Conservation (phyloP, 163 green algal species). For the Prototheca wickerhamii region DNA sequence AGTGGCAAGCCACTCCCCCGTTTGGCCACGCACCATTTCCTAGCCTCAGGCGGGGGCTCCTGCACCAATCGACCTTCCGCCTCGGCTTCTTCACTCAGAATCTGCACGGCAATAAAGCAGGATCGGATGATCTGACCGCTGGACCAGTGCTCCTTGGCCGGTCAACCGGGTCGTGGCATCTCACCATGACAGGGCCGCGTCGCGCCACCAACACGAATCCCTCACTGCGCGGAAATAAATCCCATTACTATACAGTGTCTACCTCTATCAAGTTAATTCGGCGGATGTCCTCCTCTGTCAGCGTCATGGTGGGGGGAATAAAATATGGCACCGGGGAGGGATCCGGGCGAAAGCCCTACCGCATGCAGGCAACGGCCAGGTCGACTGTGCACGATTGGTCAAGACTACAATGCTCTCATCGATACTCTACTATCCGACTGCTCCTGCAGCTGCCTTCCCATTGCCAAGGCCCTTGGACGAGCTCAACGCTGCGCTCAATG, state of each 20-base stretch:
- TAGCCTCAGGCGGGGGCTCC: slow-evolving; percentile 13
- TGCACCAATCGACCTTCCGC: slow-evolving; percentile 2
- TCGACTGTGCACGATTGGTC: too few species aligned
- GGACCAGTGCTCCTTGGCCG: neutral
- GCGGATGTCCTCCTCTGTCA: slow-evolving; percentile 8
- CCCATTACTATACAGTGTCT: neutral
- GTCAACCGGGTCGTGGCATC: neutral
- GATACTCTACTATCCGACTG: too few species aligned
- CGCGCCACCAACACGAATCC: neutral
- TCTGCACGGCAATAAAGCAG: slow-evolving; percentile 12
- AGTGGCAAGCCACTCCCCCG: neutral
- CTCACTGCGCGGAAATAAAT: neutral
- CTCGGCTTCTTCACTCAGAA: slow-evolving; percentile 35
- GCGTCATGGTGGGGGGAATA: neutral
- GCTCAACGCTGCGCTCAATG: too few species aligned
- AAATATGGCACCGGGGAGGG: neutral
- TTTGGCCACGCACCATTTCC: slow-evolving; percentile 10
- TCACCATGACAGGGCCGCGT: too few species aligned
- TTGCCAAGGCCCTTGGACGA: too few species aligned
- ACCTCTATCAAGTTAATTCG: slow-evolving; percentile 21
- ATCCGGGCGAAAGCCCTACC: neutral
- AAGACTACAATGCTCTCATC: too few species aligned
- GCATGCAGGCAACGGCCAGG: too few species aligned
- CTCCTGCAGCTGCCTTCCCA: too few species aligned
- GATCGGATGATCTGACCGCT: neutral